Evolutionary conservation across 2,329 filamentous ascomycete species (phyloP), one percentile per base, ranked within the genome.

Genomic region (Neocatenulostroma microsporum): DNA sequence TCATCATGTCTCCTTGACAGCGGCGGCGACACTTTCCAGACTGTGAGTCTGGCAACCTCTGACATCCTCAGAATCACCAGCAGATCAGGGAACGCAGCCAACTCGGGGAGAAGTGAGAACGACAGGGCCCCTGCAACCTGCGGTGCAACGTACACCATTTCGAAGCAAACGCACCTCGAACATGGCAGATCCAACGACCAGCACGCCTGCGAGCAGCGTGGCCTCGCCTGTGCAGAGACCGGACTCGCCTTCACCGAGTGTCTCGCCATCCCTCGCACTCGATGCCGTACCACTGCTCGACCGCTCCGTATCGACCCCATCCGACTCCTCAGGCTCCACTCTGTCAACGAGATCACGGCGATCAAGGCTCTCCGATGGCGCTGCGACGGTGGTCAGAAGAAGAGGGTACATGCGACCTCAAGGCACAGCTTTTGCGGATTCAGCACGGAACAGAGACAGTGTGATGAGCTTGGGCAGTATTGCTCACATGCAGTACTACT

Each of bases 381-480:
- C 55, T 21, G 42, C 53, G 7, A 48, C 47, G 7, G 58, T 64
- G 10, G 57, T 64, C 40, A 64, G 78, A 42, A 73, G 84, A 51
- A 75, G 87, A 44, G 88, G 88, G 28, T 95, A 89, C 64, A 84
- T 93, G 66, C 76, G 88, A 33, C 87, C 88, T 1, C 82, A 87
- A 58, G 84, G 80, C 36, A 93, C 84, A 34, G 76, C 87, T 54
- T 98, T 96, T 60, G 85, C 91, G 18, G 82, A 84, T 41, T 95
- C 88, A 39, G 91, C 91, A 30, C 80, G 79, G 56, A 86, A 86
- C 34, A 75, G 91, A 45, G 89, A 98, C 61, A 95, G 88, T 57
- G 91, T 98, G 47, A 82, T 96, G 76, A 94, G 86, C 56, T 66
- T 98, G 44, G 91, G 91, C 37, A 95, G 88, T 62, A 98, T 98